Conservation (phyloP, 2,329 filamentous ascomycete genomes). For the Sporothrix pallida region DNA sequence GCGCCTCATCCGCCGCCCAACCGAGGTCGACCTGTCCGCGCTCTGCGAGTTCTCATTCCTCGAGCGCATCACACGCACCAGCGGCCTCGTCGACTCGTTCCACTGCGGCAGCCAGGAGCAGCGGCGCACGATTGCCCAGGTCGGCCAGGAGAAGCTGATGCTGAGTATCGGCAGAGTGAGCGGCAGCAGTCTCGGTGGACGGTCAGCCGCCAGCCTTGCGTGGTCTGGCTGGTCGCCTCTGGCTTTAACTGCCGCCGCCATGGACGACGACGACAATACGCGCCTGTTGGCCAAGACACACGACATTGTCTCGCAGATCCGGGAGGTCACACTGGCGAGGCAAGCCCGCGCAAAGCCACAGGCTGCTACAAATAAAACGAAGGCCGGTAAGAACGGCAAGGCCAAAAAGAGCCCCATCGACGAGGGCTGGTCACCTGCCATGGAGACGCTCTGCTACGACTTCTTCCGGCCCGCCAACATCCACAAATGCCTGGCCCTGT, state of each 20-base stretch:
- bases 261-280: slow-evolving; percentile 11
- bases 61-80: slow-evolving; percentile 27
- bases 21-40: slow-evolving; percentile 17
- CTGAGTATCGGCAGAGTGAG: neutral
- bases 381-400: neutral
- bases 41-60: slow-evolving; percentile 29
- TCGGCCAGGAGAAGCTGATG: slow-evolving; percentile 5
- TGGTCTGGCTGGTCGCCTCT: slow-evolving; percentile 5
- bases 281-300: slow-evolving; percentile 28
- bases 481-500: slow-evolving; percentile 24
- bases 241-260: neutral
- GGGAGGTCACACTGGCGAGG: neutral
- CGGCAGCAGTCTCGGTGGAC: neutral
- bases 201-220: neutral
- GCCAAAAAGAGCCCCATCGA: neutral
- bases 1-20: slow-evolving; percentile 27
- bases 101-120: slow-evolving; percentile 26
- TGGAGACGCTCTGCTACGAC: slow-evolving; percentile 27
- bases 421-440: slow-evolving; percentile 15
- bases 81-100: slow-evolving; percentile 27
- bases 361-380: neutral
- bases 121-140: slow-evolving; percentile 15
- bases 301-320: slow-evolving; percentile 28
- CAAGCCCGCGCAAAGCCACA: neutral
- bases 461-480: slow-evolving; percentile 23